Conservation (phyloP, 164 flowering plant species). For the Euptelea pleiosperma region DNA sequence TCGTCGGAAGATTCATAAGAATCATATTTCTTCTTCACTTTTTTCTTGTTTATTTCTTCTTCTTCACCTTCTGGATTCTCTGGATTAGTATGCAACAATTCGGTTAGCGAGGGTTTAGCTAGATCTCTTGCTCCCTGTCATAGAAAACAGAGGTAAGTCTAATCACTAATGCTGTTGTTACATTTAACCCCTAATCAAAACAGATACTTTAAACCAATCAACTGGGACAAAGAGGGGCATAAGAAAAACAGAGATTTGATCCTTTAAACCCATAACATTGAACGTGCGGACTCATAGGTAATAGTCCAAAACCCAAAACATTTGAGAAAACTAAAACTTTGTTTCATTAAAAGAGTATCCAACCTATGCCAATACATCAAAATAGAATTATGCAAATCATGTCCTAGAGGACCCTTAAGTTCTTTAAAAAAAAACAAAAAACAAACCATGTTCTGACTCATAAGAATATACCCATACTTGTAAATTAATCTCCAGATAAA, state of each 20-base stretch:
- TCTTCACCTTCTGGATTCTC: conserved; percentile 22
- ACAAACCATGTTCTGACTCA: too few species aligned
- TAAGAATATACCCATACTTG: too few species aligned
- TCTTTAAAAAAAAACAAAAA: too few species aligned
- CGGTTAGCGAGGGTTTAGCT: conserved; percentile 60
- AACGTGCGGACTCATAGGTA: not conserved
- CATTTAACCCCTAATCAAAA: not conserved
- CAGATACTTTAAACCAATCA: not conserved
- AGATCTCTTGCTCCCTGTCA: conserved; percentile 75
- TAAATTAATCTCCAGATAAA: too few species aligned
- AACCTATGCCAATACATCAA: too few species aligned
- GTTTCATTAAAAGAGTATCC: too few species aligned
- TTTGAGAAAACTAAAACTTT: too few species aligned
- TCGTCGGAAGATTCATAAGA: conserved; percentile 30
- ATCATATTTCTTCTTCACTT: conserved; percentile 54
- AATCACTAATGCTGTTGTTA: not conserved
- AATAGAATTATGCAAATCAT: too few species aligned
- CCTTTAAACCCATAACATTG: not conserved
- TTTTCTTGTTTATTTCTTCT: conserved; percentile 26
- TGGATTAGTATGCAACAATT: conserved; percentile 39
- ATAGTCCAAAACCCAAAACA: not conserved
- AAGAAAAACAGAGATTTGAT: not conserved
- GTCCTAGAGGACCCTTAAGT: too few species aligned
- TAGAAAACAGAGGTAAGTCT: not conserved
- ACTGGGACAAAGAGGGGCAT: not conserved